Evolutionary conservation across 768 basidiomycete species (phyloP).

Genomic region (Amanita fuliginea): DNA sequence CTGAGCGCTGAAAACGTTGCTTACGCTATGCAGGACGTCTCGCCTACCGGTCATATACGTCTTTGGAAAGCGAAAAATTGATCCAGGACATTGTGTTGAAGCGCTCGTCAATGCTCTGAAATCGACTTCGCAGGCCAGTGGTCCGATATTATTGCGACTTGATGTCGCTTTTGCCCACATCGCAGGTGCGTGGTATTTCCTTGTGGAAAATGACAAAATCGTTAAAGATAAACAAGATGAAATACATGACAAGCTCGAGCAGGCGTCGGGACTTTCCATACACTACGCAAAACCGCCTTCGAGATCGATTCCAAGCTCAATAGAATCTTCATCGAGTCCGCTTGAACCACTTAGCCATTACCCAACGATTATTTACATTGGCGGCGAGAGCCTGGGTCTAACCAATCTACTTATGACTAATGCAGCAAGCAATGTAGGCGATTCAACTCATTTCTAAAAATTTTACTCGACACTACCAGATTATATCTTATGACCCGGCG

Average conservation of each 20-base stretch:
- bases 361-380: conserved; percentile 44
- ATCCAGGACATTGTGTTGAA: conserved; percentile 38
- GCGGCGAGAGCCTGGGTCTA: conserved; percentile 67
- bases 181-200: conserved; percentile 33
- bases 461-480: conserved; percentile 24
- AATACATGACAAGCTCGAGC: conserved; percentile 19
- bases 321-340: conserved; percentile 2
- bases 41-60: conserved; percentile 86
- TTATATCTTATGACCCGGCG: conserved; percentile 68
- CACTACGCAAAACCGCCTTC: conserved; percentile 25
- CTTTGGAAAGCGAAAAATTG: conserved; percentile 66
- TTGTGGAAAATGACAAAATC: not conserved
- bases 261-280: conserved; percentile 17
- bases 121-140: conserved; percentile 11
- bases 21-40: conserved; percentile 47
- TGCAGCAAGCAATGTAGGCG: conserved; percentile 45
- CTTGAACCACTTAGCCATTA: conserved; percentile 7
- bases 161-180: conserved; percentile 72
- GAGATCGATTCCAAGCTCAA: conserved; percentile 6
- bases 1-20: not conserved
- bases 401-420: conserved; percentile 85
- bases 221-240: not conserved
- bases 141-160: conserved; percentile 43
- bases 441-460: not conserved
- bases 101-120: conserved; percentile 26